Evolutionary conservation across 1,284 basidiomycete genomes (phyloP), one percentile per base, ranked within the genome.

Genomic region (Ganoderma boninense): DNA sequence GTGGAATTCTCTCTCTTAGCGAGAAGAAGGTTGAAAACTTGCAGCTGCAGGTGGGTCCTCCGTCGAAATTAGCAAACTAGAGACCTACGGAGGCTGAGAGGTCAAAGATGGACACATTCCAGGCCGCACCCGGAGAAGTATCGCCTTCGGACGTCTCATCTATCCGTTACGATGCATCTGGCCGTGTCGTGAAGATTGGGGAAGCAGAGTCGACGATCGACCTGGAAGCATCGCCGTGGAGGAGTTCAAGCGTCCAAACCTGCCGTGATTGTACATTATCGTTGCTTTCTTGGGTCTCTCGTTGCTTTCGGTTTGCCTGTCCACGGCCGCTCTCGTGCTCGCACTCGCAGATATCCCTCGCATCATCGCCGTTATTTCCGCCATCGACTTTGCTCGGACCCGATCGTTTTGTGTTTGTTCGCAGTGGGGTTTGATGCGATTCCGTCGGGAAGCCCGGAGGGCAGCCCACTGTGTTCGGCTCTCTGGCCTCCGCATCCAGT

Each of bases 41-140:
- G 7, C 88, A 87, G 69, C 83, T 89, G 62, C 86, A 87, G 83
- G 87, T 88, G 16, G n/a, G 74, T 74, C 46, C 56, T 14, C 18
- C n/a, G 18, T 29, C 40, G 40, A 29, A 2, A 18, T 16, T 62
- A 2, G 57, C 57, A 23, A 23, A n/a, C 35, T 6, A 62, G 20
- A 61, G 23, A 16, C 35, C 2, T n/a, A 43, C n/a, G 42, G 23
- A 16, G 23, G 35, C 26, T 44, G 20, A 38, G 10, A 11, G 7
- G n/a, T 23, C 4, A 29, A 73, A 83, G 87, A 89, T 91, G 90
- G 84, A 89, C 68, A 88, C 87, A 5, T 88, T 90, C 71, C 61
- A 69, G 61, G 86, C 89, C 57, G 82, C 82, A 56, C 73, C 77
- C 29, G 71, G 73, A 11, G 77, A 78, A 20, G 69, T 64, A 10